A percentile compares a stretch with the other conserved stretches of the same genome.
These are phyloP conservation scores for Huntiella moniliformis DNA, from an alignment of 2,329 filamentous ascomycete genomes.

Conservation along the genomic window DNA sequence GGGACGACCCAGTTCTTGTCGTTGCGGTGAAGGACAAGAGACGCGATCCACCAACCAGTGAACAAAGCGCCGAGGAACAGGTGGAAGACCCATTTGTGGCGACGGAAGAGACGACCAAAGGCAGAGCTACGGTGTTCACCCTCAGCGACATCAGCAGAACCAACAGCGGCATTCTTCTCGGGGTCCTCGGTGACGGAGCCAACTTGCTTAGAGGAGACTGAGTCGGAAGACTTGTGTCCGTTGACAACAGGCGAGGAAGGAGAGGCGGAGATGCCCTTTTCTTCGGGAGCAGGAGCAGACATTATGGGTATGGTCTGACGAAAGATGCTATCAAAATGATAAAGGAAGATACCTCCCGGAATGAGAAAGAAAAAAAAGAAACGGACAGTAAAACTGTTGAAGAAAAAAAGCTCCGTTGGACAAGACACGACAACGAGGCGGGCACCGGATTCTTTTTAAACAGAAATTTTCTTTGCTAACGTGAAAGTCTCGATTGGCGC, in stretches of 20 bases:
- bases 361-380: too few relatives aligned
- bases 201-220: conserved; percentile 11
- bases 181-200: conserved; percentile 17
- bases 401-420: too few relatives aligned
- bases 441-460: too few relatives aligned
- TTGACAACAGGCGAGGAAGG: conserved; percentile 15
- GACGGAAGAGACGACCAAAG: conserved; percentile 24
- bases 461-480: too few relatives aligned
- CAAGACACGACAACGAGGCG: too few relatives aligned
- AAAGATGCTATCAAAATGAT: too few relatives aligned
- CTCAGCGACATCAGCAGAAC: conserved; percentile 14
- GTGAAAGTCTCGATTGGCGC: too few relatives aligned
- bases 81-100: conserved; percentile 28
- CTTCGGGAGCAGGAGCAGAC: too few relatives aligned
- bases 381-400: too few relatives aligned
- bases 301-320: too few relatives aligned
- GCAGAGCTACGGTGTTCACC: conserved; percentile 13
- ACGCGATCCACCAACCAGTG: conserved; percentile 57
- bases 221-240: conserved; percentile 11
- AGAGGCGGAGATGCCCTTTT: background rate
- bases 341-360: too few relatives aligned
- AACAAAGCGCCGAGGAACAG: conserved; percentile 25
- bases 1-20: conserved; percentile 69
- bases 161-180: conserved; percentile 19
- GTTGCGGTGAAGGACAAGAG: conserved; percentile 50